These are phyloP conservation scores for Colletotrichum spaethianum DNA, from an alignment of 2,329 filamentous ascomycete genomes.

Conservation along the genomic window DNA sequence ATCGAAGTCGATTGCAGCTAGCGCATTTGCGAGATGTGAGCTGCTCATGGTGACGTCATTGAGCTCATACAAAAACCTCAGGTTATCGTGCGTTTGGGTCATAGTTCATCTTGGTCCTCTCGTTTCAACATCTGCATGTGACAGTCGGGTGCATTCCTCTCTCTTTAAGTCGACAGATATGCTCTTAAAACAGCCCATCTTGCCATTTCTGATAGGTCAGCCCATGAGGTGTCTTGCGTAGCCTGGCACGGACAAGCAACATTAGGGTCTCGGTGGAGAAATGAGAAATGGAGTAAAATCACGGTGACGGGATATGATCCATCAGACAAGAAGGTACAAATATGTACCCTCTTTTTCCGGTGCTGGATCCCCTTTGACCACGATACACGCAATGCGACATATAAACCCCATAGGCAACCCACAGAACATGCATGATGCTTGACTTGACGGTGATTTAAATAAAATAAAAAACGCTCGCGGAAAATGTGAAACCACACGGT, in stretches of 20 bases:
- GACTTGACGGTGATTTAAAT: neutral
- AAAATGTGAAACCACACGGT: too few relatives aligned
- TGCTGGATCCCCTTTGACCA: neutral
- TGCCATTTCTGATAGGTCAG: neutral
- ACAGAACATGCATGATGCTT: neutral
- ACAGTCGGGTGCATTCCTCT: neutral
- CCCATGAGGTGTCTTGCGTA: neutral
- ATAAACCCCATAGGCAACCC: neutral
- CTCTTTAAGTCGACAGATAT: neutral
- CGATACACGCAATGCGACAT: neutral
- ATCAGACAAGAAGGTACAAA: neutral
- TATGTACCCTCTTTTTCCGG: neutral
- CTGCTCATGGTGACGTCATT: constrained; percentile 37
- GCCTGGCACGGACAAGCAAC: neutral
- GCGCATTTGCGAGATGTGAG: neutral
- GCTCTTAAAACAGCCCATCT: neutral
- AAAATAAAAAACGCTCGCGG: neutral
- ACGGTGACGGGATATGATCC: neutral
- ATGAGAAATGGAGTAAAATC: neutral
- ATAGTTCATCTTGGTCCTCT: neutral
- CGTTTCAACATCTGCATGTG: constrained; percentile 26
- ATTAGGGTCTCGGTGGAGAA: neutral
- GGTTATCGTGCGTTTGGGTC: neutral
- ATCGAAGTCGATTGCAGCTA: neutral
- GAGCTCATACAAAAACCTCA: neutral